Base-by-base conservation (phyloP, 768 basidiomycete species). In the Tulasnella sp. region DNA sequence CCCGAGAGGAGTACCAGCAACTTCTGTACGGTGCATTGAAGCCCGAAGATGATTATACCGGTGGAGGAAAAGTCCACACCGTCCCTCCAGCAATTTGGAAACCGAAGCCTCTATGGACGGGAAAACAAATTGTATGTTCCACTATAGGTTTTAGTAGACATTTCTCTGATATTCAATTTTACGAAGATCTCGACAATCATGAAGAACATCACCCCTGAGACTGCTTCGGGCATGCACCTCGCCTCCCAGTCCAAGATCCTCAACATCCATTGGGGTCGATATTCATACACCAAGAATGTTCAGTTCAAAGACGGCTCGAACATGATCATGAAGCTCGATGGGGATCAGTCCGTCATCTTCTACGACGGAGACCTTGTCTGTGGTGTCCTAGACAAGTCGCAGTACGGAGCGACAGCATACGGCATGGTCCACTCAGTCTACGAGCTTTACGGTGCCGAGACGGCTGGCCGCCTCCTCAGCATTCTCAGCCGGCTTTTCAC, bases 391-490 rank as follows among this genome's bases (percentile, higher is more conserved):
- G 98, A 99, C 88, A 99, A 99, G 87, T 94, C 97, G 11, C 95
- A 98, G 40, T 98, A 97, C 85, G 98, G 98, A 83, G 97, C 98
- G 34, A 93, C 94, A 2, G 95, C 98, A 24, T 99, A 93, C 85
- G 98, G 98, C 85, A 90, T 99, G 54, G 96, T 99, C 16, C 98
- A 99, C 86, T 98, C 98, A 0, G 93, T 97, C 24, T 95, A 97
- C 86, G 98, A 99, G 83, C 87, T 99, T 11, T 99, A 98, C 84
- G 97, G 98, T 18, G 89, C 97, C 14, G 93, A 93, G 76, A 87
- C 91, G 31, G 97, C 98, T 6, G 97, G 97, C 76, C 92, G 92
- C 84, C 91, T 99, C 20, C 92, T 99, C 28, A 96, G 97, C 76
- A 92, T 98, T 81, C 91, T 99, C 81, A 95, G 95, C 85, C 93